phyloP scores from a whole-genome alignment of 805 yeast species.

The Kregervanrija delftensis region DNA sequence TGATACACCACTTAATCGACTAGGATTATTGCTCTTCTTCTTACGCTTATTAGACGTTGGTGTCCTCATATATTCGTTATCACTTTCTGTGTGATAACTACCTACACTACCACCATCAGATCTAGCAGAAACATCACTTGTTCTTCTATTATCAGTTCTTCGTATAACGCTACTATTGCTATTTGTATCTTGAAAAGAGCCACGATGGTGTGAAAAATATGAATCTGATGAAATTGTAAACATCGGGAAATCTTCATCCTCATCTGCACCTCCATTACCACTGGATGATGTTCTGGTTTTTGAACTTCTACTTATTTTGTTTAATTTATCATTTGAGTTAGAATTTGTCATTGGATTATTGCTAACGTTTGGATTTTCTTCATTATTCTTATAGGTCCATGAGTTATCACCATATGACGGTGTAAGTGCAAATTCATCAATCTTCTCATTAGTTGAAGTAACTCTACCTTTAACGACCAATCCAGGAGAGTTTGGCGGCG shows the following conservation, averaged over 20 bases:
- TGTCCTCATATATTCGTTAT: conserved; percentile 16
- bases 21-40: conserved; percentile 3
- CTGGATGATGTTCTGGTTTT: too few species aligned
- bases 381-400: too few species aligned
- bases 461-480: conserved; percentile 14
- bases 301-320: too few species aligned
- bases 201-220: conserved; percentile 27
- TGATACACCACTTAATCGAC: too few species aligned
- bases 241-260: conserved; percentile 3
- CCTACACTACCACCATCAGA: conserved; percentile 11
- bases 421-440: conserved; percentile 25
- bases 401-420: too few species aligned
- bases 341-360: too few species aligned
- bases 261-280: not conserved
- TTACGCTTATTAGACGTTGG: conserved; percentile 11
- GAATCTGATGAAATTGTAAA: conserved; percentile 27
- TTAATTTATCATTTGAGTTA: too few species aligned
- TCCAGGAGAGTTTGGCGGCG: conserved; percentile 27
- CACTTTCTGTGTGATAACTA: conserved; percentile 12
- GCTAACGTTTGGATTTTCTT: too few species aligned
- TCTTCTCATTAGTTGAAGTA: conserved; percentile 17
- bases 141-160: conserved; percentile 11
- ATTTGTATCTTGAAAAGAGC: conserved; percentile 9
- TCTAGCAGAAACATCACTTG: conserved; percentile 23
- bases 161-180: not conserved